Percentiles rank a stretch among this genome's conserved stretches.
phyloP scores from a whole-genome alignment of 2,329 filamentous ascomycete species.

The Gaeumannomyces tritici region DNA sequence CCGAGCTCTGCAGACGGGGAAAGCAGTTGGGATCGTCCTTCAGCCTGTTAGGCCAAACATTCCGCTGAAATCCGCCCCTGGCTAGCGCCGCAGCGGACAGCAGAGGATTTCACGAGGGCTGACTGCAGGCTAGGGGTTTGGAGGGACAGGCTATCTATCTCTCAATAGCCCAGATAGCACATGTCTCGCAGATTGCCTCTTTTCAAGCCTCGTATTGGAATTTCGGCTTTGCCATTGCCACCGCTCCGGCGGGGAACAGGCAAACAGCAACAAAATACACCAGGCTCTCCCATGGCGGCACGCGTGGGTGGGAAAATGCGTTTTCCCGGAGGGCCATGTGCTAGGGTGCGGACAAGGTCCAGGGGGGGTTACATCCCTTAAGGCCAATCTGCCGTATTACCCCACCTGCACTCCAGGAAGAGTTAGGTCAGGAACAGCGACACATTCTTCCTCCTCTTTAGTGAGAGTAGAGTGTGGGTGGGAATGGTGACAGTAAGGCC shows the following conservation, averaged over 20 bases:
- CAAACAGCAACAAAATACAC: background rate
- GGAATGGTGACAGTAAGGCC: no score
- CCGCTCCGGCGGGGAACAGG: background rate
- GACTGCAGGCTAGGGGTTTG: background rate
- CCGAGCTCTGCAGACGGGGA: no score
- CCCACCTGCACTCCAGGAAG: constrained; percentile 1
- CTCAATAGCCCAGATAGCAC: background rate
- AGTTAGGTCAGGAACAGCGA: background rate
- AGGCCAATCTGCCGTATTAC: constrained; percentile 4
- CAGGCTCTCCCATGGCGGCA: background rate
- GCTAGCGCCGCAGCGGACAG: background rate
- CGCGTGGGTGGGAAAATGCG: background rate
- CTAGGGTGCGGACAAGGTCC: background rate
- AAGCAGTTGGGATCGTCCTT: background rate
- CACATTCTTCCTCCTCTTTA: background rate
- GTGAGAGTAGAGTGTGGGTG: no score
- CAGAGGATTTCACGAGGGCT: background rate
- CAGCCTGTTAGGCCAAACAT: background rate
- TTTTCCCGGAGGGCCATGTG: background rate
- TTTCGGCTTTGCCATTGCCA: background rate
- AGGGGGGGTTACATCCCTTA: constrained; percentile 3
- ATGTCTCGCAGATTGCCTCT: background rate
- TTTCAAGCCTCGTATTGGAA: background rate
- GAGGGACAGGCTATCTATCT: background rate
- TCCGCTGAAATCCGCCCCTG: background rate